These are phyloP conservation scores for Elongisporangium undulatum DNA, from an alignment of 352 stramenopile species.

Conservation along the genomic window DNA sequence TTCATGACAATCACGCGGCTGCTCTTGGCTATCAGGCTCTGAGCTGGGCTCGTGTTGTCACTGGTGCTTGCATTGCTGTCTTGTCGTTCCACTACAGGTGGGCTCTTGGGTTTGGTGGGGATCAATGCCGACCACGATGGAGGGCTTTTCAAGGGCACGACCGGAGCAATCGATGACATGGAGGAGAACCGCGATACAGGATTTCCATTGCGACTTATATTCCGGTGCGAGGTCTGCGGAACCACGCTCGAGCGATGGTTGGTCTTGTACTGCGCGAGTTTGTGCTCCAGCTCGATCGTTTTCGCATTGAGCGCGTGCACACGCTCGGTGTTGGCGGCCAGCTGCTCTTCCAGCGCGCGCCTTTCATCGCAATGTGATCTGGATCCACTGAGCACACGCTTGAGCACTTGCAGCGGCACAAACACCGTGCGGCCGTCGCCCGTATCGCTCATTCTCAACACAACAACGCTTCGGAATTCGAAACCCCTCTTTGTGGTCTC, in stretches of 20 bases:
- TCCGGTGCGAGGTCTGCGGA: conserved; percentile 1
- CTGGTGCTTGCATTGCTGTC: background rate
- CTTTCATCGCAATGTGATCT: conserved; percentile 34
- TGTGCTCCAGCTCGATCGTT: conserved; percentile 36
- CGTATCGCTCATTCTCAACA: conserved; percentile 1
- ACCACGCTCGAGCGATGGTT: conserved; percentile 39
- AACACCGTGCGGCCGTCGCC: conserved; percentile 20
- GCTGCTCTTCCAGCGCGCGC: conserved; percentile 20
- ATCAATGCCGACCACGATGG: background rate
- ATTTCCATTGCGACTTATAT: background rate
- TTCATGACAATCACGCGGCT: conserved; percentile 24
- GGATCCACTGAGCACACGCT: conserved; percentile 26
- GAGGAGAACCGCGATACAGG: background rate
- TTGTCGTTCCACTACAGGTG: background rate
- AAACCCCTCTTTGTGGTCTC: background rate
- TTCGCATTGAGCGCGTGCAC: conserved; percentile 30
- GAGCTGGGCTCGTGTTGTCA: background rate
- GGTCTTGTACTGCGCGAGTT: conserved; percentile 37
- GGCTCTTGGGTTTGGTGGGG: background rate
- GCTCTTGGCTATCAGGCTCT: background rate
- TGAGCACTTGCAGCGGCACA: conserved; percentile 37
- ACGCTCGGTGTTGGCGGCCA: conserved; percentile 34
- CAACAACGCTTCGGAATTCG: background rate
- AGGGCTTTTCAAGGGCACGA: background rate
- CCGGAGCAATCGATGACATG: background rate